A percentile compares a stretch with the other conserved stretches of the same genome.
These are phyloP conservation scores for Fusarium sambucinum DNA, from an alignment of 2,329 filamentous ascomycete species.

Conservation along the genomic window DNA sequence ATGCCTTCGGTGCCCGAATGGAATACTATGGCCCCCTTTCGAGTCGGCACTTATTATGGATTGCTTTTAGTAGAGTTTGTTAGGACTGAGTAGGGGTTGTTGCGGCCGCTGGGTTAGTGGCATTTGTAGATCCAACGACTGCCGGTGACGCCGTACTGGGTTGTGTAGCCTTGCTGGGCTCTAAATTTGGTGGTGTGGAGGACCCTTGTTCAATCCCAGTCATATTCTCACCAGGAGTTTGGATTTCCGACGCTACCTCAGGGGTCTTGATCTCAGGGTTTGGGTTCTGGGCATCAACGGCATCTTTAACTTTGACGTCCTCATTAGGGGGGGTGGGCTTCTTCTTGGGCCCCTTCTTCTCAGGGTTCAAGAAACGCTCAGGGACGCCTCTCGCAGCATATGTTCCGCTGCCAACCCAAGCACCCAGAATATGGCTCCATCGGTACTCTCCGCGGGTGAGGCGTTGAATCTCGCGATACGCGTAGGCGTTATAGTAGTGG, in stretches of 20 bases:
- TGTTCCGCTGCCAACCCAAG: slow-evolving; percentile 79
- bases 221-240: slow-evolving; percentile 3
- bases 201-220: slow-evolving; percentile 11
- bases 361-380: slow-evolving; percentile 72
- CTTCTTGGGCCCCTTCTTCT: slow-evolving; percentile 46
- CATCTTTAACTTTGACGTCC: slow-evolving; percentile 36
- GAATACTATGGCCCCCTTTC: slow-evolving; percentile 1
- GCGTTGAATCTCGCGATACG: slow-evolving; percentile 84
- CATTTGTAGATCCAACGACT: slow-evolving; percentile 8
- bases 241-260: slow-evolving; percentile 15
- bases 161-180: slow-evolving; percentile 17
- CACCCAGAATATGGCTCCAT: slow-evolving; percentile 85
- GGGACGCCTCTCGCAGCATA: slow-evolving; percentile 82
- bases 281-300: slow-evolving; percentile 25
- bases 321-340: slow-evolving; percentile 25
- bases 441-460: slow-evolving; percentile 79
- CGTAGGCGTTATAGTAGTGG: slow-evolving; percentile 81
- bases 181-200: slow-evolving; percentile 10
- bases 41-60: background rate
- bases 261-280: slow-evolving; percentile 18
- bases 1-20: background rate
- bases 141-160: slow-evolving; percentile 6
- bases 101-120: slow-evolving; percentile 13
- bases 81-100: slow-evolving; percentile 2
- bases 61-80: slow-evolving; percentile 4